Conservation (phyloP, 2,329 filamentous ascomycete genomes). For the Colletotrichum godetiae region DNA sequence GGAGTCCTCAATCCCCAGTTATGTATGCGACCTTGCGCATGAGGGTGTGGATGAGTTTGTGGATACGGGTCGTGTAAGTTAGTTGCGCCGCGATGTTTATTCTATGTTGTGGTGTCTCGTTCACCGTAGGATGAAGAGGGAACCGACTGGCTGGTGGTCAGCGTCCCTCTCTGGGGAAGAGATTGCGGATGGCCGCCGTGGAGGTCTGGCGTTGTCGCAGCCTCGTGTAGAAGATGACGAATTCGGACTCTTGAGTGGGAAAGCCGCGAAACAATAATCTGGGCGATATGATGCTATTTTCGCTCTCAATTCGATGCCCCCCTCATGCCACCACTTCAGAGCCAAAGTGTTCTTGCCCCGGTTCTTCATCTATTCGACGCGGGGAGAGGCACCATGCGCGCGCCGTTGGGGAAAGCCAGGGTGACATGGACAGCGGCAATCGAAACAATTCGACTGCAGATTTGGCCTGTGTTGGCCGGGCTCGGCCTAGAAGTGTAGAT, state of each 20-base stretch:
- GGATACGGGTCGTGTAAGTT: conserved; percentile 7
- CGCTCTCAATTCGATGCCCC: neutral
- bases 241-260: neutral
- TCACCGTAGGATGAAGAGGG: conserved; percentile 9
- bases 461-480: neutral
- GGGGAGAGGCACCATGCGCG: conserved; percentile 1
- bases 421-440: conserved; percentile 28
- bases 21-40: neutral
- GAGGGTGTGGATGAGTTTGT: neutral
- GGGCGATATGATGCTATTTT: conserved; percentile 29
- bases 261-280: conserved; percentile 18
- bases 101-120: neutral
- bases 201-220: conserved; percentile 19
- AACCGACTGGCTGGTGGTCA: conserved; percentile 25
- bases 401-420: neutral
- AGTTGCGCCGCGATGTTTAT: neutral
- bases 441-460: conserved; percentile 26
- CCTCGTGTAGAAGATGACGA: conserved; percentile 20
- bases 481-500: neutral
- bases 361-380: conserved; percentile 10
- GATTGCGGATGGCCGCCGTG: neutral
- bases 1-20: conserved; percentile 11
- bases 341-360: neutral
- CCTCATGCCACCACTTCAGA: conserved; percentile 4
- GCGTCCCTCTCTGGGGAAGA: neutral